Conservation (phyloP, 371 early-diverging fungal genomes). For the Mycotypha africana region DNA sequence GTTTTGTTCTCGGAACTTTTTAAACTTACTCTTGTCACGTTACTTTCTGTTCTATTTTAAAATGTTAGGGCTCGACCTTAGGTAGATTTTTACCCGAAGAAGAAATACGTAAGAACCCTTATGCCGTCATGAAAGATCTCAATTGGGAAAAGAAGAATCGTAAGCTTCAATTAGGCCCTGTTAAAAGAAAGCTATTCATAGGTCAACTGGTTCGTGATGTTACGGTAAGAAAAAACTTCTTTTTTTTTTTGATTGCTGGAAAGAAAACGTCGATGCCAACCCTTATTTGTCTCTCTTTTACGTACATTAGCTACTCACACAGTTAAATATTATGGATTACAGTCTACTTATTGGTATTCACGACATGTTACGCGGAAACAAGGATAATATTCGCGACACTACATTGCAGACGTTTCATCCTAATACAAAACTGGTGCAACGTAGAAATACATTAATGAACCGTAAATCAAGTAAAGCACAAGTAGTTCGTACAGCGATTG, state of each 20-base stretch:
- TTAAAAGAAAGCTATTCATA: conserved; percentile 68
- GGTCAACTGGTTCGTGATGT: conserved; percentile 84
- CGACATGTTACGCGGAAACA: conserved; percentile 76
- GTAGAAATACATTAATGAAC: conserved; percentile 29
- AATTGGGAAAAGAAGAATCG: conserved; percentile 80
- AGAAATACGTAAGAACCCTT: conserved; percentile 68
- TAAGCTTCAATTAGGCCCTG: conserved; percentile 77
- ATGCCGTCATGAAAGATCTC: conserved; percentile 88
- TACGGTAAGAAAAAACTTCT: conserved; percentile 21
- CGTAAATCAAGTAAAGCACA: conserved; percentile 60
- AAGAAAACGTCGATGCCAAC: too few species aligned
- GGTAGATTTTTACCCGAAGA: conserved; percentile 76
- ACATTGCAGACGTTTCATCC: conserved; percentile 67
- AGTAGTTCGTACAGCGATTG: conserved; percentile 64
- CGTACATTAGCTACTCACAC: conserved; percentile 73
- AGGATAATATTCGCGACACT: conserved; percentile 78
- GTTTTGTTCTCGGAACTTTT: too few species aligned
- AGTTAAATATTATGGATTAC: conserved; percentile 86
- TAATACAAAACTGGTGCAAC: conserved; percentile 43
- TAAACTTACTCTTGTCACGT: background rate
- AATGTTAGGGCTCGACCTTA: conserved; percentile 64
- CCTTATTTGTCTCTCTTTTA: too few species aligned
- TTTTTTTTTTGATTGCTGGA: too few species aligned
- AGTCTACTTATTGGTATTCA: conserved; percentile 89
- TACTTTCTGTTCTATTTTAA: background rate